Evolutionary conservation across 768 basidiomycete genomes (phyloP).

Genomic region (Leccinum sublutescens): DNA sequence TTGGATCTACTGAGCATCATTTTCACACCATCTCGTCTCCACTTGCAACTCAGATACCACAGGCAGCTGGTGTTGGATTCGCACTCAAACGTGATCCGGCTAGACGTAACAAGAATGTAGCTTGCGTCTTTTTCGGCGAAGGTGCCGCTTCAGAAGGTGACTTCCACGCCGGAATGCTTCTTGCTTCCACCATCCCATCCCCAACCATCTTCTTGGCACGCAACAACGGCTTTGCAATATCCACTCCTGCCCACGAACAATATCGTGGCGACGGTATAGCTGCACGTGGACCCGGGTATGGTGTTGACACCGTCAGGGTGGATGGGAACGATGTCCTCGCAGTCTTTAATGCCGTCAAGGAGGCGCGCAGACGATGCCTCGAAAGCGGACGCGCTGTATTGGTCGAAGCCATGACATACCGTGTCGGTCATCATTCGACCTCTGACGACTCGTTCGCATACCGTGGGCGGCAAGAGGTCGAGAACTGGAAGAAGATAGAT

Average conservation of each 20-base stretch:
- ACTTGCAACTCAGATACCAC: slow-evolving; percentile 91
- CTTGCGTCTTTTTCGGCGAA: slow-evolving; percentile 91
- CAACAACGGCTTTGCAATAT: slow-evolving; percentile 94
- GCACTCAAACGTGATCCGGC: slow-evolving; percentile 77
- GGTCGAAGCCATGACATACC: slow-evolving; percentile 89
- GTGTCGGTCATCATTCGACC: slow-evolving; percentile 93
- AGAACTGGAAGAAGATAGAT: slow-evolving; percentile 87
- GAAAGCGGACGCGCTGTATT: slow-evolving; percentile 80
- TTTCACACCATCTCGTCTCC: slow-evolving; percentile 95
- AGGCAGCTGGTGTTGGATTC: slow-evolving; percentile 91
- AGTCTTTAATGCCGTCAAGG: slow-evolving; percentile 69
- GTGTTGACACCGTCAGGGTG: slow-evolving; percentile 86
- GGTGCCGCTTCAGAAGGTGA: slow-evolving; percentile 94
- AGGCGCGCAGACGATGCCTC: slow-evolving; percentile 68
- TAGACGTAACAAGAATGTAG: slow-evolving; percentile 68
- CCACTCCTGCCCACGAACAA: slow-evolving; percentile 86
- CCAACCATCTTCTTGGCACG: slow-evolving; percentile 74
- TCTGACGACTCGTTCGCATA: slow-evolving; percentile 97
- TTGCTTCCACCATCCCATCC: slow-evolving; percentile 73
- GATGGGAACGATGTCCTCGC: slow-evolving; percentile 94
- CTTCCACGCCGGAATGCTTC: slow-evolving; percentile 87
- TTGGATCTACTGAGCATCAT: slow-evolving; percentile 79
- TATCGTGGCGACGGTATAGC: slow-evolving; percentile 94
- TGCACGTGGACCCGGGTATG: slow-evolving; percentile 85
- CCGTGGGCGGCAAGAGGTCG: slow-evolving; percentile 84